These are phyloP conservation scores for Nemophila menziesii DNA, from an alignment of 257 asterid species.

Conservation along the genomic window DNA sequence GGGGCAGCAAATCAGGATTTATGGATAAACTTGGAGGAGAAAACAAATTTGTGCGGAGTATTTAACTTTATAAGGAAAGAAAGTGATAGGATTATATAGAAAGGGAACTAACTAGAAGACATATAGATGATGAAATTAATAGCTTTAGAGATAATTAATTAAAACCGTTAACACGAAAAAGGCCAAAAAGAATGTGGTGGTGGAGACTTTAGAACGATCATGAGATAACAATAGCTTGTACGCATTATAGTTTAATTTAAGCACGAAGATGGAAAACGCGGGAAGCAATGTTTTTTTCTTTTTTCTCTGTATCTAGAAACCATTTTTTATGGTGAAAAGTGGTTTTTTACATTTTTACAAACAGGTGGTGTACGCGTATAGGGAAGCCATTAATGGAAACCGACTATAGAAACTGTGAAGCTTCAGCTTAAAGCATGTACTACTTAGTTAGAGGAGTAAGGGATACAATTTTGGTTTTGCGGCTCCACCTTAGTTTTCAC, in stretches of 20 bases:
- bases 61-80: neutral
- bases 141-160: conserved; percentile 42
- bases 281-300: conserved; percentile 57
- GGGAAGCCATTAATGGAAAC: conserved; percentile 1
- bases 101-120: conserved; percentile 17
- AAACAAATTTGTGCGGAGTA: neutral
- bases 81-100: conserved; percentile 3
- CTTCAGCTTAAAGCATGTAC: conserved; percentile 30
- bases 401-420: conserved; percentile 19
- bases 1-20: conserved; percentile 5
- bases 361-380: neutral
- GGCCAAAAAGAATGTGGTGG: conserved; percentile 11
- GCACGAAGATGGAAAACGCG: conserved; percentile 43
- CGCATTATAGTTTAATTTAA: conserved; percentile 45
- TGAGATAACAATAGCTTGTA: conserved; percentile 76
- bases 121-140: conserved; percentile 31
- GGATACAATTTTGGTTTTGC: conserved; percentile 10
- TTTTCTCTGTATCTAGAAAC: neutral
- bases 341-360: conserved; percentile 7
- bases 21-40: neutral
- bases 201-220: conserved; percentile 10
- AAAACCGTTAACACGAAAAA: conserved; percentile 30
- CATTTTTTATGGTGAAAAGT: neutral
- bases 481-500: too few relatives aligned
- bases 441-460: neutral